These are phyloP conservation scores for Digitaria exilis DNA, from an alignment of 202 grass and related monocot genomes.

Conservation along the genomic window DNA sequence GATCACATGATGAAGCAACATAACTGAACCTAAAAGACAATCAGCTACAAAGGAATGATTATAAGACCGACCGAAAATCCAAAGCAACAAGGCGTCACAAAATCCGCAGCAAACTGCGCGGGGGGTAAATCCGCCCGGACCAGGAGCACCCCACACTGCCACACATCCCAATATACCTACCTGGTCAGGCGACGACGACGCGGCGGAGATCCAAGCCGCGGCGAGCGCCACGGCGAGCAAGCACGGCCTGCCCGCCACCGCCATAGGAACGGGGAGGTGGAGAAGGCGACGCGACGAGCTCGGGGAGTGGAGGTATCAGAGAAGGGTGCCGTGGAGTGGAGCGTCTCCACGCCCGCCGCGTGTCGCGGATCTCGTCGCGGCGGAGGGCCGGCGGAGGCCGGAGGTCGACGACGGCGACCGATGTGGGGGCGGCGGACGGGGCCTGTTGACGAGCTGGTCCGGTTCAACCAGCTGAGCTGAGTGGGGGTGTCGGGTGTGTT, in stretches of 20 bases:
- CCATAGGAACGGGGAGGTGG: slow-evolving; percentile 9
- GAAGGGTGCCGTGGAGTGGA: not conserved
- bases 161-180: not conserved
- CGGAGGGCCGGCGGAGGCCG: not conserved
- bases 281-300: not conserved
- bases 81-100: not conserved
- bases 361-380: slow-evolving; percentile 2
- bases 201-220: slow-evolving; percentile 24
- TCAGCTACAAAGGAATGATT: not conserved
- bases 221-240: slow-evolving; percentile 33
- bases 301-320: not conserved
- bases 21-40: not conserved
- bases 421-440: not conserved
- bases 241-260: not conserved
- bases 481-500: too few relatives aligned
- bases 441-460: not conserved
- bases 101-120: not conserved
- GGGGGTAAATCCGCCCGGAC: not conserved
- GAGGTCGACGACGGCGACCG: not conserved
- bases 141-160: not conserved
- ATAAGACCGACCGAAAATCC: too few relatives aligned
- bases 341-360: not conserved
- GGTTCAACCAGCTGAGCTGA: not conserved
- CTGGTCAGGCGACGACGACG: not conserved
- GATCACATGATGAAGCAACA: not conserved